Evolutionary conservation across 805 yeast species (phyloP).

Genomic region (Myxozyma monticola): DNA sequence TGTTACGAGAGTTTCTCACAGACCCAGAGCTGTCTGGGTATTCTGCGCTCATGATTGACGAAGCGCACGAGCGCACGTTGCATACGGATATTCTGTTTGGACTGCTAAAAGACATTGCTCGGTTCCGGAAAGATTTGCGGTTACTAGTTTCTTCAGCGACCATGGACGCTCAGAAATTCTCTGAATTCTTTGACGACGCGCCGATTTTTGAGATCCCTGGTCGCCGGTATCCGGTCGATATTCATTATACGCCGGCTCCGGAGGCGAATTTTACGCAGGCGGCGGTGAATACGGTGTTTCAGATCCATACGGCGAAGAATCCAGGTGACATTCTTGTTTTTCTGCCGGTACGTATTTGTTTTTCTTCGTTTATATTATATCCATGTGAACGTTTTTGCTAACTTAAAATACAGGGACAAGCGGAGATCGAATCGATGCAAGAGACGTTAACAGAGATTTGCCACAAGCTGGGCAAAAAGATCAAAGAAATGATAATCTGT

Average conservation of each 20-base stretch:
- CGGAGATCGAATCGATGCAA: slow-evolving; percentile 81
- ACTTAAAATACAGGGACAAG: slow-evolving; percentile 66
- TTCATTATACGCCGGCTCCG: slow-evolving; percentile 74
- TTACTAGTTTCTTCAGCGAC: slow-evolving; percentile 92
- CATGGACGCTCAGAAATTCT: slow-evolving; percentile 79
- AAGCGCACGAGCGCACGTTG: slow-evolving; percentile 94
- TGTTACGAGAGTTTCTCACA: slow-evolving; percentile 78
- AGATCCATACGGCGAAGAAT: slow-evolving; percentile 78
- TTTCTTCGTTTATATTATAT: neutral
- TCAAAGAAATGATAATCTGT: slow-evolving; percentile 67
- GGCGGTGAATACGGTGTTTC: slow-evolving; percentile 78
- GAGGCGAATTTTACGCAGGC: slow-evolving; percentile 85
- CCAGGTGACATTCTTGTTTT: slow-evolving; percentile 81
- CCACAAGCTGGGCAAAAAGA: slow-evolving; percentile 58
- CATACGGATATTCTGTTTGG: slow-evolving; percentile 93
- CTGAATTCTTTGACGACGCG: slow-evolving; percentile 72
- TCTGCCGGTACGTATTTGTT: slow-evolving; percentile 39
- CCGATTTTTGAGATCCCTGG: slow-evolving; percentile 82
- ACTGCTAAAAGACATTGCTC: slow-evolving; percentile 70
- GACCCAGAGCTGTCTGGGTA: slow-evolving; percentile 78
- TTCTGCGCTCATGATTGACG: slow-evolving; percentile 89
- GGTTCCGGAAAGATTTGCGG: slow-evolving; percentile 67
- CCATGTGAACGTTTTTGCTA: slow-evolving; percentile 40
- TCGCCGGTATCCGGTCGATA: slow-evolving; percentile 85
- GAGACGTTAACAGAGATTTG: slow-evolving; percentile 69